Evolutionary conservation across 371 early-diverging fungal species (phyloP).

Genomic region (Haplosporangium sp.): DNA sequence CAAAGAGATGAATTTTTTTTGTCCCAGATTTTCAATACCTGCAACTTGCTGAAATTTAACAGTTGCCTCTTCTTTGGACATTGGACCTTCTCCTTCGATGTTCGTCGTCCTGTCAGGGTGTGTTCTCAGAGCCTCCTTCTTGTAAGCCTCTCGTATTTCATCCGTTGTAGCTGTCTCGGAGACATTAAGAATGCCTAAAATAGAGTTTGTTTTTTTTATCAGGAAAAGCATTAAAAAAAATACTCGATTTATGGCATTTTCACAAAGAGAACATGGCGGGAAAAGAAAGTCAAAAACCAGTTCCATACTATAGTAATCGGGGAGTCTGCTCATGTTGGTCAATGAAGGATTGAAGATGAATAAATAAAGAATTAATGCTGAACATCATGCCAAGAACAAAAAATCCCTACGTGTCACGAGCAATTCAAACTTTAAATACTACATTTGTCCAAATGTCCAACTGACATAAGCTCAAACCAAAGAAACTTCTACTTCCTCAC

Average conservation of each 20-base stretch:
- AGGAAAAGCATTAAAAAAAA: neutral
- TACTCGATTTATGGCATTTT: too few relatives aligned
- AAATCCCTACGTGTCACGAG: too few relatives aligned
- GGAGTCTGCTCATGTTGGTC: conserved; percentile 34
- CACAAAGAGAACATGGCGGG: too few relatives aligned
- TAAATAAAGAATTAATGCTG: too few relatives aligned
- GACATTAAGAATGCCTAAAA: conserved; percentile 30
- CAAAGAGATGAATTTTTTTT: neutral
- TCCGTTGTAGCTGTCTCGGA: conserved; percentile 41
- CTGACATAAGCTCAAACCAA: too few relatives aligned
- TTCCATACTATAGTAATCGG: conserved; percentile 61
- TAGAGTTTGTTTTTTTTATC: neutral
- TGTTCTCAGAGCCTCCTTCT: conserved; percentile 62
- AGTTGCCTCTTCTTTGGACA: conserved; percentile 57
- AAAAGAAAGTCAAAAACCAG: neutral
- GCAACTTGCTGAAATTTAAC: conserved; percentile 68
- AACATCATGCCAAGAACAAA: too few relatives aligned
- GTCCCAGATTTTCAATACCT: conserved; percentile 12
- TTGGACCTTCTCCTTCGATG: conserved; percentile 28
- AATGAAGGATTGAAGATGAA: neutral
- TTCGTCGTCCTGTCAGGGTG: conserved; percentile 65
- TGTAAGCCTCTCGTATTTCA: conserved; percentile 67
- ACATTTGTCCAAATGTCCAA: too few relatives aligned
- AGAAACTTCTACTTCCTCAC: too few relatives aligned
- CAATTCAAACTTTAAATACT: too few relatives aligned